phyloP scores from a whole-genome alignment of 176 grass and related monocot species.

The Bonia amplexicaulis region DNA sequence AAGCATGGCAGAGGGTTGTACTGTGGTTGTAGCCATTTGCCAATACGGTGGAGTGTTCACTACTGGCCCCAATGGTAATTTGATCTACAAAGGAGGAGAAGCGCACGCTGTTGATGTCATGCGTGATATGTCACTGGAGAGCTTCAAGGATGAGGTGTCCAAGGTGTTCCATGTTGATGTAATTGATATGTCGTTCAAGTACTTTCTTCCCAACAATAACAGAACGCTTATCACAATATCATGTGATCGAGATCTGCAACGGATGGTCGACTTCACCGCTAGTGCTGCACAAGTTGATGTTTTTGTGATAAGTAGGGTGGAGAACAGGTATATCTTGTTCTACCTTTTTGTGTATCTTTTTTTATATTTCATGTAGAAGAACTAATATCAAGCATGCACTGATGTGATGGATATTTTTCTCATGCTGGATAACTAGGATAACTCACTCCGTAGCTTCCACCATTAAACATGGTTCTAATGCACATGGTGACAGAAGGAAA shows the following conservation, averaged over 20 bases:
- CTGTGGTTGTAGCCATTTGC: slow-evolving; percentile 82
- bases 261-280: slow-evolving; percentile 91
- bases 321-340: slow-evolving; percentile 56
- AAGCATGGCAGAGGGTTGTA: slow-evolving; percentile 24
- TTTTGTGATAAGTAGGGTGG: slow-evolving; percentile 75
- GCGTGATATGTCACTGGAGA: slow-evolving; percentile 58
- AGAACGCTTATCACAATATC: slow-evolving; percentile 84
- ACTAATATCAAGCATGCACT: slow-evolving; percentile 1
- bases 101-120: slow-evolving; percentile 81
- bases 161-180: slow-evolving; percentile 76
- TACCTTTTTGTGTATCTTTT: not conserved
- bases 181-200: slow-evolving; percentile 71
- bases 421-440: slow-evolving; percentile 48
- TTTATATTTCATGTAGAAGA: slow-evolving; percentile 5
- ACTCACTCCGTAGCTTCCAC: slow-evolving; percentile 58
- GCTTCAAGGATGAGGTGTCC: slow-evolving; percentile 68
- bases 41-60: slow-evolving; percentile 88
- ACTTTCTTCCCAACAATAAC: slow-evolving; percentile 88
- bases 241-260: slow-evolving; percentile 79
- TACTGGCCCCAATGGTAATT: slow-evolving; percentile 57
- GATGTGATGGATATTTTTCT: slow-evolving; percentile 16
- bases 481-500: slow-evolving; percentile 50
- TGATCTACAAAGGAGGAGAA: slow-evolving; percentile 88
- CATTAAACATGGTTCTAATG: slow-evolving; percentile 41
- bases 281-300: slow-evolving; percentile 61